Evolutionary conservation across 225 moss, liverwort and hornwort species (phyloP).

Genomic region (Rhytidiadelphus loreus): DNA sequence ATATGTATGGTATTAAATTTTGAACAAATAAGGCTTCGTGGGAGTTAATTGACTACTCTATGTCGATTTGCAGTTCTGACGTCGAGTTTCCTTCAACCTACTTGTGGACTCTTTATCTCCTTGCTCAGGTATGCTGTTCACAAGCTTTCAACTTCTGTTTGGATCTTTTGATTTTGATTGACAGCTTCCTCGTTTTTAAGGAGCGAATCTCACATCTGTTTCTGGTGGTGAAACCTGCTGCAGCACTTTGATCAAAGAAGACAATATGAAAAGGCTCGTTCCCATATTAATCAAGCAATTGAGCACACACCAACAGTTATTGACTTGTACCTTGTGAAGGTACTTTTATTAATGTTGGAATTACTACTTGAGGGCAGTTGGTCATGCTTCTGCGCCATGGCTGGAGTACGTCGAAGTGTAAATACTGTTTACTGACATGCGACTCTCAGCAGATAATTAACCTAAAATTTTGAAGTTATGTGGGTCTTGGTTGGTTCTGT

Average conservation of each 20-base stretch:
- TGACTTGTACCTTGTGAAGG: conserved; percentile 94
- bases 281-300: conserved; percentile 73
- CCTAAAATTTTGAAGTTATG: neutral
- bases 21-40: neutral
- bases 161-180: neutral
- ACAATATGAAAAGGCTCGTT: conserved; percentile 60
- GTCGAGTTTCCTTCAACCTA: conserved; percentile 75
- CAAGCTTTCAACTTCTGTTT: neutral
- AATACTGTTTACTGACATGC: neutral
- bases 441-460: neutral
- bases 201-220: neutral
- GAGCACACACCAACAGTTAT: conserved; percentile 89
- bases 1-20: neutral
- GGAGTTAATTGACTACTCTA: neutral
- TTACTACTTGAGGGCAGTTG: neutral
- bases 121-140: conserved; percentile 51
- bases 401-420: neutral
- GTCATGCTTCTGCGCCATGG: neutral
- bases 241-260: conserved; percentile 77
- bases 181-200: neutral
- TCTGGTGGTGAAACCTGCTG: conserved; percentile 1
- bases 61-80: conserved; percentile 28
- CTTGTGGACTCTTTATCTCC: conserved; percentile 92
- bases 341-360: neutral
- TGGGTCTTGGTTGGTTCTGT: neutral